Percentiles rank a stretch among this genome's conserved stretches.
Conservation (phyloP, 139 green algal genomes). For the Yamagishiella unicocca region DNA sequence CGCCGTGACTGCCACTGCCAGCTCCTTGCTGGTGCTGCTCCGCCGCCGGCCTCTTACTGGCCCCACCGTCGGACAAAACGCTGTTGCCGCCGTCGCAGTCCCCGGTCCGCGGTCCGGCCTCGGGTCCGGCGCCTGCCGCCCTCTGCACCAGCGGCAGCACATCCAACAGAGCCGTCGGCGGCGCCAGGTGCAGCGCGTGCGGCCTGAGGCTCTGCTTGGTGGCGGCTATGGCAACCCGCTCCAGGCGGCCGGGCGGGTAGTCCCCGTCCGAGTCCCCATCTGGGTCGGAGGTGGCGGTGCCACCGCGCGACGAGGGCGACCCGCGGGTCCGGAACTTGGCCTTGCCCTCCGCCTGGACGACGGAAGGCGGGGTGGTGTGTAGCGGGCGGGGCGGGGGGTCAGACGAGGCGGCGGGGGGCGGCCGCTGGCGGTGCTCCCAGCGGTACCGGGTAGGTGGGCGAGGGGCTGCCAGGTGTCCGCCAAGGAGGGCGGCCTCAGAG, state of each 20-base stretch:
- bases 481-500: no score
- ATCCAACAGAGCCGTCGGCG: slow-evolving; percentile 54
- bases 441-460: no score
- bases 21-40: background rate
- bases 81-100: background rate
- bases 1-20: slow-evolving; percentile 38
- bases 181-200: slow-evolving; percentile 67
- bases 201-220: slow-evolving; percentile 89
- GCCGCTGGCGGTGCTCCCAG: no score
- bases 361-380: no score
- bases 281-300: background rate
- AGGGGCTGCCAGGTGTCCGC: no score
- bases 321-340: slow-evolving; percentile 55
- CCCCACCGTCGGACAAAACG: background rate
- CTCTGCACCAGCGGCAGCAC: slow-evolving; percentile 40
- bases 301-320: background rate
- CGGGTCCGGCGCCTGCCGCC: background rate
- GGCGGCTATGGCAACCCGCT: slow-evolving; percentile 83
- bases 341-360: slow-evolving; percentile 21
- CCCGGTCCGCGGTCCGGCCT: background rate
- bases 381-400: no score
- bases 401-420: no score
- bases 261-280: slow-evolving; percentile 17
- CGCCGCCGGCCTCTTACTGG: background rate
- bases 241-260: slow-evolving; percentile 65